Base-by-base conservation (phyloP, 805 yeast species). In the Metschnikowia kunwiensis region DNA sequence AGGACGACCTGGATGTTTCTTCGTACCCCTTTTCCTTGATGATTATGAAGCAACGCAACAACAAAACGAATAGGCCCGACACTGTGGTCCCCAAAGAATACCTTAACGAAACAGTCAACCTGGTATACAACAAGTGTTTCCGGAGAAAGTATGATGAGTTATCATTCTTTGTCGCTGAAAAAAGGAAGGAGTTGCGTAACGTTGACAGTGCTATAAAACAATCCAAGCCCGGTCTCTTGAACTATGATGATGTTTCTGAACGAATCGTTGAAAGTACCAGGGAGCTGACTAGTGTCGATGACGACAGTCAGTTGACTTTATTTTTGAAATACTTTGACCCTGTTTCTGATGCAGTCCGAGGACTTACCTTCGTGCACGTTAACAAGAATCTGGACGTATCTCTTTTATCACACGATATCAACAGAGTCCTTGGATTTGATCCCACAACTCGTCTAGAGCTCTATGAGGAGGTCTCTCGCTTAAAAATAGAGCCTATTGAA, bases 281-380 rank as follows among this genome's bases (percentile, higher is more conserved):
- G 16, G 43, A 44, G 10, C 43, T 47, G 23, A 30, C 42, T 17
- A 39, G 48, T 22, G 43, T 50, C 21, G 27, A 20, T 19, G 19
- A 9, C 9, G 57, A 56, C n/a, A 43, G 50, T 30, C 49, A 55
- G 6, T 55, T 60, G 5, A 46, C 63, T 44, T 34, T 63, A 7
- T 77, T 82, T 47, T 48, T 87, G 33, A 87, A 88, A 57, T 70
- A 71, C 44, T 87, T 82, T 60, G 89, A 87, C 51, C 71, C 69
- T 1, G 53, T 55, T 4, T 49, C 60, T 0, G 82, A 78, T 53
- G 55, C 66, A 5, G 54, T 86, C n/a, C 59, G 55, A n/a, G 95
- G 95, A 1, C 60, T 83, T 13, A 74, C 85, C 0, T 84, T 85
- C 49, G 55, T 70, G 3, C 58, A 69, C 13, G 78, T 83, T 1